These are phyloP conservation scores for Cucurbita moschata DNA, from an alignment of 306 rosid genomes.

Conservation along the genomic window DNA sequence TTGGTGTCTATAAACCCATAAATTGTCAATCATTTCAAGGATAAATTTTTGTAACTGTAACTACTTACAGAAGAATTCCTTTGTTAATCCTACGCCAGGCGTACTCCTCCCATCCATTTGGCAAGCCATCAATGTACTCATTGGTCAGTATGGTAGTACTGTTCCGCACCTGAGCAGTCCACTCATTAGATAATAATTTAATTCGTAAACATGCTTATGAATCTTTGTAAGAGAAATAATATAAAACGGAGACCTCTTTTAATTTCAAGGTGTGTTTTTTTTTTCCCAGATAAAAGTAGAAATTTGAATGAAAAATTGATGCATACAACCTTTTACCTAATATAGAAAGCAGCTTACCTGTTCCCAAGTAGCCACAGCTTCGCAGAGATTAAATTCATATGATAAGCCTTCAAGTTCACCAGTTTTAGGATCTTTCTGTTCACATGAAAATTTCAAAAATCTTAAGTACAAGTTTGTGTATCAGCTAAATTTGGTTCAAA, in stretches of 20 bases:
- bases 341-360: constrained; percentile 35
- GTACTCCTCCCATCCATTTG: constrained; percentile 96
- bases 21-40: background rate
- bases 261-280: background rate
- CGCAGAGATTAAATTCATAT: constrained; percentile 78
- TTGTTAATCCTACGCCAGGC: constrained; percentile 98
- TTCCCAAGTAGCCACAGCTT: constrained; percentile 96
- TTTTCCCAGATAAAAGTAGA: background rate
- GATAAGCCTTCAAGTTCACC: constrained; percentile 85
- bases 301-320: background rate
- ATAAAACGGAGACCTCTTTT: background rate
- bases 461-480: background rate
- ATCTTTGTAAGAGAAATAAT: background rate
- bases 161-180: constrained; percentile 81
- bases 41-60: background rate
- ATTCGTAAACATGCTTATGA: constrained; percentile 25
- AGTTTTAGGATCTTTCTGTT: constrained; percentile 80
- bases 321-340: background rate
- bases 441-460: constrained; percentile 15
- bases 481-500: background rate
- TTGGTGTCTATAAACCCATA: background rate
- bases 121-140: constrained; percentile 86
- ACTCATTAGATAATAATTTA: constrained; percentile 31
- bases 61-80: constrained; percentile 72
- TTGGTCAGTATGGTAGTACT: constrained; percentile 85